Evolutionary conservation across 2,329 filamentous ascomycete species (phyloP), one percentile per base, ranked within the genome.

Genomic region (Hymenoscyphus scutula): DNA sequence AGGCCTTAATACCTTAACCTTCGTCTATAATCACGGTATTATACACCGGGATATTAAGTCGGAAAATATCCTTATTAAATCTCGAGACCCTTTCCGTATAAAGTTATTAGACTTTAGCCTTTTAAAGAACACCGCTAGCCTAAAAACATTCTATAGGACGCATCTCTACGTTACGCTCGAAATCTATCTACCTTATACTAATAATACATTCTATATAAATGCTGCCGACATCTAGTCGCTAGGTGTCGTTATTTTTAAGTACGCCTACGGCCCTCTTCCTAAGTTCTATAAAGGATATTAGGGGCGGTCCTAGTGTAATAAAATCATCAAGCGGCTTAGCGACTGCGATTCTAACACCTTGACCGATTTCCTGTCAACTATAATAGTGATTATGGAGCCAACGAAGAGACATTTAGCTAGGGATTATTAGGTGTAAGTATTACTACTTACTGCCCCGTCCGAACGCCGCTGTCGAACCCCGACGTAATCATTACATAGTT

Each of bases 71-170:
- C 62, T 67, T 55, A 15, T 66, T 48, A 17, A 61, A 54, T 62
- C 87, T 37, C 92, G 58, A 55, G 29, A 58, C 32, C 58, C 96
- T 17, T 83, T 98, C 60, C 58, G 59, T 29, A 60, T 65, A 17
- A 59, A 63, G 19, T 32, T 65, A 3, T 23, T 55, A 51, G 65
- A 65, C 61, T 73, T 73, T 58, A 68, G 69, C n/a, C 62, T 66
- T 25, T 63, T 70, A 10, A 93, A 97, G 41, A 90, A 97, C 45
- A 85, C 90, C 23, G 88, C 90, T 64, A 90, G 91, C 59, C 91
- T 95, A 66, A 87, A 93, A 63, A 97, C 93, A 1, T 86, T 93
- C 15, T 98, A 94, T 75, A 94, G 94, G 32, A 95, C 90, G 56
- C 29, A 30, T 30, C 29, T 30, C 29, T 30, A 30, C 29, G 29